Evolutionary conservation across 2,329 filamentous ascomycete genomes (phyloP).

Genomic region (Aureobasidium vineae): DNA sequence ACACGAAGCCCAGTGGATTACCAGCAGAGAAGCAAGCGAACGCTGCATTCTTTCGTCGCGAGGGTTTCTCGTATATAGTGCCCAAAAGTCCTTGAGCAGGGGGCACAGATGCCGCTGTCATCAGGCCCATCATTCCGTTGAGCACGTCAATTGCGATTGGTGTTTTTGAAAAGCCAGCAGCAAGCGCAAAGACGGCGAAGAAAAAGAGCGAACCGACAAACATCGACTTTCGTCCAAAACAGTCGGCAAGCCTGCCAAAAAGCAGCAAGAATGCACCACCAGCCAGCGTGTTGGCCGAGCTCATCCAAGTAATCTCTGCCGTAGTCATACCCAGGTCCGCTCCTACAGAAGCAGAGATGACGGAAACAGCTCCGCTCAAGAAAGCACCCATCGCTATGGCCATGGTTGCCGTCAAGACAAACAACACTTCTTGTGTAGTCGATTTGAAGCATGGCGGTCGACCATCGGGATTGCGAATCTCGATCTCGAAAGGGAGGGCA

Average conservation of each 20-base stretch:
- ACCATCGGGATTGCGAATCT: constrained; percentile 18
- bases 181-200: constrained; percentile 57
- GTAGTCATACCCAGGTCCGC: constrained; percentile 61
- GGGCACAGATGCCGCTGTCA: constrained; percentile 62
- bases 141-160: constrained; percentile 62
- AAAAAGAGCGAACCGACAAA: constrained; percentile 60
- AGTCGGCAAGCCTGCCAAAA: constrained; percentile 64
- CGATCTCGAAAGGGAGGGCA: neutral
- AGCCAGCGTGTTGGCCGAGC: constrained; percentile 60
- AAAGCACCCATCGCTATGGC: constrained; percentile 64
- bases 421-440: constrained; percentile 62
- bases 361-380: constrained; percentile 58
- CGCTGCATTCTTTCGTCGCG: constrained; percentile 61
- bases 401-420: constrained; percentile 65
- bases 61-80: constrained; percentile 61
- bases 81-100: constrained; percentile 65
- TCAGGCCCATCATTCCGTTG: constrained; percentile 63
- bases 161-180: constrained; percentile 59
- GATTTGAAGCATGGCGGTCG: constrained; percentile 61
- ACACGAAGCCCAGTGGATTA: constrained; percentile 58
- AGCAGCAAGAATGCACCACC: constrained; percentile 65
- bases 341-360: constrained; percentile 62
- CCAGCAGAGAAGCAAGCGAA: constrained; percentile 63
- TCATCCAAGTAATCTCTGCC: constrained; percentile 66
- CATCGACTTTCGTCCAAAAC: constrained; percentile 62